Conservation (phyloP, 2,329 filamentous ascomycete species). For the Fusarium phyllophilum region DNA sequence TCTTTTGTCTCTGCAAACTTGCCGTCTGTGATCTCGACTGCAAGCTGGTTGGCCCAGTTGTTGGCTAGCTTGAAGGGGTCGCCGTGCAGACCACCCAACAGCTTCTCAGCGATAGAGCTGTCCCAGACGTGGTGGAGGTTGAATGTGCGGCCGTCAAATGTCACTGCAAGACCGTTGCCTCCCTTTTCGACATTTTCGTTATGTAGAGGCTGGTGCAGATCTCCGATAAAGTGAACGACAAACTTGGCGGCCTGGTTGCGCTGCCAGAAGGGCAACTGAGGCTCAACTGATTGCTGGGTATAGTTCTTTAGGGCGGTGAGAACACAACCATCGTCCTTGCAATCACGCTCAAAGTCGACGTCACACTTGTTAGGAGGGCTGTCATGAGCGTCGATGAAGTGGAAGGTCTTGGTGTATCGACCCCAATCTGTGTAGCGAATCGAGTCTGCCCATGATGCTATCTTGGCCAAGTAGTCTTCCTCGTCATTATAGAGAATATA, state of each 20-base stretch:
- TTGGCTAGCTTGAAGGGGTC: conserved; percentile 61
- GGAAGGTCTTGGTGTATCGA: conserved; percentile 69
- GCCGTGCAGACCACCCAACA: conserved; percentile 65
- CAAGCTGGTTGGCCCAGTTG: conserved; percentile 67
- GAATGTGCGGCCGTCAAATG: conserved; percentile 64
- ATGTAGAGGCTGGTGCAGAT: conserved; percentile 76
- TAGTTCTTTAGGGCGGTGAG: conserved; percentile 70
- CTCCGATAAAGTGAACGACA: conserved; percentile 74
- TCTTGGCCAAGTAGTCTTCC: conserved; percentile 67
- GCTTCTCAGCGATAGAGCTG: conserved; percentile 72
- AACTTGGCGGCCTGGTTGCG: conserved; percentile 72
- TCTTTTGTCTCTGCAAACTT: conserved; percentile 61
- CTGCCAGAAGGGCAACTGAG: conserved; percentile 55
- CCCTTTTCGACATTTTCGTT: conserved; percentile 71
- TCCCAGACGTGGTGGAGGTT: conserved; percentile 83
- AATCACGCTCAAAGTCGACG: conserved; percentile 69
- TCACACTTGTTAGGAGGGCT: conserved; percentile 66
- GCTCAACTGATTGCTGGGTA: conserved; percentile 64
- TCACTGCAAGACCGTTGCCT: conserved; percentile 74
- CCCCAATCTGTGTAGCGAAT: conserved; percentile 73
- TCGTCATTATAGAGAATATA: conserved; percentile 64
- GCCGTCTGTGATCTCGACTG: conserved; percentile 64
- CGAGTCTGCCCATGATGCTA: conserved; percentile 75
- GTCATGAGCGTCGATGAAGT: conserved; percentile 77
- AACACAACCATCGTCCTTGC: conserved; percentile 70